Evolutionary conservation across 768 basidiomycete genomes (phyloP), one percentile per base, ranked within the genome.

Genomic region (Phaeolepiota aurea): DNA sequence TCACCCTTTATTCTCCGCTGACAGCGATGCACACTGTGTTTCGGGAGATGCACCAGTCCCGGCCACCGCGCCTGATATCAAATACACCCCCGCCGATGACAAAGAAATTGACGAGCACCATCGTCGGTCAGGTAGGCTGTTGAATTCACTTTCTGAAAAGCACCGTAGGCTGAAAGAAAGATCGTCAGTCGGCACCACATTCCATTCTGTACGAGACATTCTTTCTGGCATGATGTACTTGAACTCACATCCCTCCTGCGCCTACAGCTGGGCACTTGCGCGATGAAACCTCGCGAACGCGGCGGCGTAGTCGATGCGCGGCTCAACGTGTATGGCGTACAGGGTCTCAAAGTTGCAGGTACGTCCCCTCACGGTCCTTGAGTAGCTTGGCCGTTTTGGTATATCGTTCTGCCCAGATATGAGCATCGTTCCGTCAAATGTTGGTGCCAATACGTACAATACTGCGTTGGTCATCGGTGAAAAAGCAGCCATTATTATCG

Each of bases 401-500:
- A 15, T 10, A 7, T 15, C 13, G n/a, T 9, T 23, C 4, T n/a
- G n/a, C n/a, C 0, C 12, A 56, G 53, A 57, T 40, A 47, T 51
- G 18, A 58, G 52, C 41, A 61, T 61, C 30, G 44, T 49, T 2
- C 59, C 59, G 12, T 44, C 41, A 1, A 64, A 63, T 42, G 63
- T 65, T 3, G 52, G 52, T 20, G 46, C 52, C 15, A 65, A 66
- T 43, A 68, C 63, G 0, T 68, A 65, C 43, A 62, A 55, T 35
- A 54, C 63, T 4, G 61, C 63, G 5, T 43, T 68, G 14, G 58
- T 56, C 1, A 56, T 79, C n/a, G 77, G 73, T 1, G 77, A 77
- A 56, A n/a, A n/a, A n/a, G 78, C 74, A 0, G 74, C 76, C 0
- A 36, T 63, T n/a, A 63, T 78, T 28, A 71, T 79, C 28, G 73